Conservation (phyloP, 768 basidiomycete genomes). For the Hericium alpestre region DNA sequence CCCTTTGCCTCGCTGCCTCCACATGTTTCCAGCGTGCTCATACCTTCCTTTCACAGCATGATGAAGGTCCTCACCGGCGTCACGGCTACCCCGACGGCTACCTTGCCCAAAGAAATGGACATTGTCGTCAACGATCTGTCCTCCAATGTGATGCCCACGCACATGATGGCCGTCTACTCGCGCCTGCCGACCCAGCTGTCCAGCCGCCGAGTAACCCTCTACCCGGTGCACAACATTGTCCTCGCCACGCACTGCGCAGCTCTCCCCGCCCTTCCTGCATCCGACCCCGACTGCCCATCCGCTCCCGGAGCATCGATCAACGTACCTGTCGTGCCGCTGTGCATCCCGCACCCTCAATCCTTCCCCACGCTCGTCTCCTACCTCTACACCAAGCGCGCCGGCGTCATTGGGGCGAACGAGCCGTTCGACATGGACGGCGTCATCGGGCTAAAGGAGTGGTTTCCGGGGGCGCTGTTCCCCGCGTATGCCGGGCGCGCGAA, state of each 20-base stretch:
- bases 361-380: slow-evolving; percentile 52
- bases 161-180: slow-evolving; percentile 12
- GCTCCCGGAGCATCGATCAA: slow-evolving; percentile 22
- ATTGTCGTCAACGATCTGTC: slow-evolving; percentile 2
- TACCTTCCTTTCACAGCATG: slow-evolving; percentile 5
- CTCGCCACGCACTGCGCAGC: slow-evolving; percentile 60
- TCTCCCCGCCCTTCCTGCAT: slow-evolving; percentile 43
- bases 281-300: slow-evolving; percentile 18
- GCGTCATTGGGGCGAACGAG: slow-evolving; percentile 14
- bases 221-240: slow-evolving; percentile 60
- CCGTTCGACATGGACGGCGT: too few relatives aligned
- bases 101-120: slow-evolving; percentile 5
- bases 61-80: slow-evolving; percentile 8
- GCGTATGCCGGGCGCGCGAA: too few relatives aligned
- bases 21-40: neutral
- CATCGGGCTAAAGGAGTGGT: too few relatives aligned
- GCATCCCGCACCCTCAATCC: slow-evolving; percentile 50
- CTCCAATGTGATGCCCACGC: slow-evolving; percentile 5
- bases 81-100: slow-evolving; percentile 2
- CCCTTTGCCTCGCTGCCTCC: neutral
- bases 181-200: slow-evolving; percentile 4
- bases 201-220: slow-evolving; percentile 24
- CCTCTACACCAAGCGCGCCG: slow-evolving; percentile 52
- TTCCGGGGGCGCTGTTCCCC: too few relatives aligned
- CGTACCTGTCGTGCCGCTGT: slow-evolving; percentile 52